Evolutionary conservation across 768 basidiomycete genomes (phyloP).

Genomic region (Rhizopogon salebrosus): DNA sequence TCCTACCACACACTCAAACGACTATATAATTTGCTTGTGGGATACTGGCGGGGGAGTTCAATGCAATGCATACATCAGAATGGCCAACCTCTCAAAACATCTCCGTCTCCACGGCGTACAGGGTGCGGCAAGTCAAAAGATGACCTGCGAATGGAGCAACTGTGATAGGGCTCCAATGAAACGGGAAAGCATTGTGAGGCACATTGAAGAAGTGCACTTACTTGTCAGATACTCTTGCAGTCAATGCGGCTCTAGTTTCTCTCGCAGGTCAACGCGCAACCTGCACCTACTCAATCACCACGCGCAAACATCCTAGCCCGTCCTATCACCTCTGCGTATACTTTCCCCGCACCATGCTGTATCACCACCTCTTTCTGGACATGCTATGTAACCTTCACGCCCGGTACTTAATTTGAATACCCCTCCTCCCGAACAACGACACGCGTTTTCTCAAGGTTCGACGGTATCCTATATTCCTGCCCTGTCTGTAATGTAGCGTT

Average conservation of each 20-base stretch:
- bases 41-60: neutral
- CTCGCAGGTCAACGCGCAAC: conserved; percentile 19
- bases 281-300: conserved; percentile 8
- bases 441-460: neutral
- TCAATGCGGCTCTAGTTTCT: conserved; percentile 17
- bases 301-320: neutral
- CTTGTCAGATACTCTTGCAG: conserved; percentile 11
- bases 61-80: conserved; percentile 8
- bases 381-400: neutral
- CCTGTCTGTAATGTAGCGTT: no score
- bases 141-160: conserved; percentile 16
- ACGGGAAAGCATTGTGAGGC: conserved; percentile 23
- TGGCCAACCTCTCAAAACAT: conserved; percentile 14
- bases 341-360: neutral
- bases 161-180: conserved; percentile 16
- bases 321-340: neutral
- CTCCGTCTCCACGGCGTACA: conserved; percentile 18
- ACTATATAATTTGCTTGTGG: conserved; percentile 8
- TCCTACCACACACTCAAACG: neutral
- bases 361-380: neutral
- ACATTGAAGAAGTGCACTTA: conserved; percentile 22
- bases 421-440: no score
- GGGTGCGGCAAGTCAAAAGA: conserved; percentile 4
- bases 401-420: no score
- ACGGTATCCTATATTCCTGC: no score